These are phyloP conservation scores for Lasiosphaeriaceae sp. DNA, from an alignment of 495 filamentous ascomycete species.

Conservation along the genomic window DNA sequence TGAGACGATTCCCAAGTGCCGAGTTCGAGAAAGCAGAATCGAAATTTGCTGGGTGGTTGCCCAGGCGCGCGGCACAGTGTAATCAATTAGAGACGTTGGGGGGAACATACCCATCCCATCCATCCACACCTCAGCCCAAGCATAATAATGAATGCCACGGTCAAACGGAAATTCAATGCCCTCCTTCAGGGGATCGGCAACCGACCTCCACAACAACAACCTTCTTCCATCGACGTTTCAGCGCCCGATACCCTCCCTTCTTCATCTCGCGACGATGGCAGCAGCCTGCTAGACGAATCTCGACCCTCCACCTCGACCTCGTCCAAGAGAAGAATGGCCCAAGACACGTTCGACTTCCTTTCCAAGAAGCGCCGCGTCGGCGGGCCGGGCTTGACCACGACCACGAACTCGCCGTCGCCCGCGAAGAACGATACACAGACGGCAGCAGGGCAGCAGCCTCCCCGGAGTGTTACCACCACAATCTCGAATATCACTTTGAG, in stretches of 20 bases:
- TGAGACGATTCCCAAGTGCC: no score
- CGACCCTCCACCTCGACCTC: conserved; percentile 12
- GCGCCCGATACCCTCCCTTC: conserved; percentile 8
- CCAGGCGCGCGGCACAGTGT: no score
- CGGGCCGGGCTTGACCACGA: conserved; percentile 12
- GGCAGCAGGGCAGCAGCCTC: conserved; percentile 4
- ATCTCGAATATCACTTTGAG: conserved; percentile 40
- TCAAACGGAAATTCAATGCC: conserved; percentile 57
- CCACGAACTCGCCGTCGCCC: conserved; percentile 20
- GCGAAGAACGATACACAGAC: conserved; percentile 15
- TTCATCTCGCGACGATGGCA: conserved; percentile 9
- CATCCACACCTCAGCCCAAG: background rate
- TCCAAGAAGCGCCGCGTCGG: conserved; percentile 46
- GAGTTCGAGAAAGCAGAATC: no score
- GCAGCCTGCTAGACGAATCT: background rate
- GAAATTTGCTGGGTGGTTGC: no score
- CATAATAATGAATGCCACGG: conserved; percentile 47
- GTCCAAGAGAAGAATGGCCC: conserved; percentile 19
- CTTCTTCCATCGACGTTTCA: conserved; percentile 4
- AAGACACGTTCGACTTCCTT: conserved; percentile 28
- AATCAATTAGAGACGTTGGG: background rate
- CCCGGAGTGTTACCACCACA: conserved; percentile 23
- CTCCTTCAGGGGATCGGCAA: conserved; percentile 50
- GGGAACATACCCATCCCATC: background rate
- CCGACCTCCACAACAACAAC: conserved; percentile 14